phyloP scores from a whole-genome alignment of 106 monocot species.

The Platanthera guangdongensis region DNA sequence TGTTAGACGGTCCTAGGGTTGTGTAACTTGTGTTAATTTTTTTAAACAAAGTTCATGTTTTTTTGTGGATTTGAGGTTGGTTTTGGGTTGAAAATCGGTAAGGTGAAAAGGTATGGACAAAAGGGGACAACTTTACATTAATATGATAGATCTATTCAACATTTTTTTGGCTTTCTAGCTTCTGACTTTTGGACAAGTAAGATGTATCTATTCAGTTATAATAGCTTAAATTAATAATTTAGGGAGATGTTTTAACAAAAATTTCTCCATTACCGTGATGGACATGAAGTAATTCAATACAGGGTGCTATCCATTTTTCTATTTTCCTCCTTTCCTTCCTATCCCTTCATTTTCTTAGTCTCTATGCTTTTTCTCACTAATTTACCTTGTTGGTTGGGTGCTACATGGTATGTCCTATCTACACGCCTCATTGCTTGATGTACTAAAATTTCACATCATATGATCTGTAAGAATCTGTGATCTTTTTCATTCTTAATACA shows the following conservation, averaged over 20 bases:
- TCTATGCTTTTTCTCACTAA: not conserved
- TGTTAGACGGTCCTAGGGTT: not conserved
- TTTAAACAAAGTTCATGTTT: not conserved
- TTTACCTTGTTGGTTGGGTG: not conserved
- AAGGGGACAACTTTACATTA: too few species aligned
- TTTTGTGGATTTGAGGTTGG: not conserved
- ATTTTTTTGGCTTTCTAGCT: not conserved
- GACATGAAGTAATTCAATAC: not conserved
- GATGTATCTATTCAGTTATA: not conserved
- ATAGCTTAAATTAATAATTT: not conserved
- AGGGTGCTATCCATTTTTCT: not conserved
- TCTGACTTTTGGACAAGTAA: not conserved
- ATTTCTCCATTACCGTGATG: not conserved
- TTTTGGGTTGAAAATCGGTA: not conserved
- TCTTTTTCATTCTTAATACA: not conserved
- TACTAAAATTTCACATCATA: not conserved
- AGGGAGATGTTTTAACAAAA: not conserved
- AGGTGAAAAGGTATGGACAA: not conserved
- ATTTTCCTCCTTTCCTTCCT: not conserved
- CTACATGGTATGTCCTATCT: not conserved
- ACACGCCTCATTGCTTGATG: not conserved
- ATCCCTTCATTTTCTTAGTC: not conserved
- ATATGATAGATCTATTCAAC: too few species aligned
- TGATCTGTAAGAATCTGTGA: not conserved
- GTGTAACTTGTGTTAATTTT: not conserved